A percentile compares a stretch with the other conserved stretches of the same genome.
Evolutionary conservation across 2,329 filamentous ascomycete genomes (phyloP).

Genomic region (Lasiodiplodia hormozganensis): DNA sequence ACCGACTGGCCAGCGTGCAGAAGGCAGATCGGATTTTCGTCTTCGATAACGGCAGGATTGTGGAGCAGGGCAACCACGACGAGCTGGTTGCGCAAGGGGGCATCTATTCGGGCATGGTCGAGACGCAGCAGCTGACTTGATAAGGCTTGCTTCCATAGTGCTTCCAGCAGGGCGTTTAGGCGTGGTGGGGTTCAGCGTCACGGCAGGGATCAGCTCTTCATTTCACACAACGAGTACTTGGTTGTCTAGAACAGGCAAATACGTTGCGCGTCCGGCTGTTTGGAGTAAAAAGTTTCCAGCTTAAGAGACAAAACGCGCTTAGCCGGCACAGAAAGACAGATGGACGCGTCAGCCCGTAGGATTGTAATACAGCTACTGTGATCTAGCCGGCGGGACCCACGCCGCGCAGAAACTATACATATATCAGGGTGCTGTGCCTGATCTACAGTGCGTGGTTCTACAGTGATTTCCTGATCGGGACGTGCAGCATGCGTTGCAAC

Average conservation of each 20-base stretch:
- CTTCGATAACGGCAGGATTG: constrained; percentile 69
- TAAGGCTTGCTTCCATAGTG: constrained; percentile 3
- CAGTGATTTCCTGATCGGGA: constrained; percentile 11
- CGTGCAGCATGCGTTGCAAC: not conserved
- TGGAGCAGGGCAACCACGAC: constrained; percentile 67
- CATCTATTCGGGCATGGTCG: constrained; percentile 46
- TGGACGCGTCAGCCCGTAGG: constrained; percentile 1
- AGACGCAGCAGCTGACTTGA: constrained; percentile 45
- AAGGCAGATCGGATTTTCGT: constrained; percentile 84
- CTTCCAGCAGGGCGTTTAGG: constrained; percentile 24
- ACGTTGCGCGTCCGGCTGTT: not conserved
- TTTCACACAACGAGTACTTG: not conserved
- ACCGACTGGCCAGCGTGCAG: constrained; percentile 77
- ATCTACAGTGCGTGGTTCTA: constrained; percentile 6
- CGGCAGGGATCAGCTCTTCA: constrained; percentile 8
- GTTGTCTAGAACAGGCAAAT: not conserved
- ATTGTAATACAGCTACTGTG: not conserved
- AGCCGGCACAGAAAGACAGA: not conserved
- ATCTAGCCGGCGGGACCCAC: not conserved
- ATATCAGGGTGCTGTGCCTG: not conserved
- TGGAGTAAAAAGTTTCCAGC: not conserved
- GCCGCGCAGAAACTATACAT: not conserved
- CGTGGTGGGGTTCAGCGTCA: constrained; percentile 14
- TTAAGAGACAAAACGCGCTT: not conserved
- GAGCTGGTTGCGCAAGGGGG: constrained; percentile 58